Percentiles rank a stretch among this genome's conserved stretches.
Conservation (phyloP, 805 yeast genomes). For the Starmerella gropengiesseri region DNA sequence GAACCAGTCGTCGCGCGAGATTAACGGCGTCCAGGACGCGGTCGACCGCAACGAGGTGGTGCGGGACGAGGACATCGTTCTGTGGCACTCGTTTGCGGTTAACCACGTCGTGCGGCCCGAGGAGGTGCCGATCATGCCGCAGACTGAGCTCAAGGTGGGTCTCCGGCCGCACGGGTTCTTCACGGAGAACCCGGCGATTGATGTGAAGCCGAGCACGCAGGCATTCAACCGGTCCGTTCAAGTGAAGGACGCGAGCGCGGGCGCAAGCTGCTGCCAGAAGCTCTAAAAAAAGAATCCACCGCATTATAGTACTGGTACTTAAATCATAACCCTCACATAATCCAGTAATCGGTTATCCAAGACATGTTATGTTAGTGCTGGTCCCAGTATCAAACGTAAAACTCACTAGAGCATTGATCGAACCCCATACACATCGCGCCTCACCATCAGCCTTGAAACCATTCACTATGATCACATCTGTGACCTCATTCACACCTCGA, state of each 20-base stretch:
- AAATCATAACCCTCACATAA: neutral
- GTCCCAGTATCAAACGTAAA: too few species aligned
- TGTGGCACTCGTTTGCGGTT: slow-evolving; percentile 73
- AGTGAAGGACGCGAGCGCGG: slow-evolving; percentile 18
- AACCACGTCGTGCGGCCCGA: slow-evolving; percentile 74
- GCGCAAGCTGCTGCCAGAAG: slow-evolving; percentile 20
- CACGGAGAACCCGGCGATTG: slow-evolving; percentile 68
- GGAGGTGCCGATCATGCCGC: slow-evolving; percentile 85
- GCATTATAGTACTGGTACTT: too few species aligned
- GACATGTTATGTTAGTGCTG: too few species aligned
- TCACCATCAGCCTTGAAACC: too few species aligned
- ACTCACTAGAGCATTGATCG: too few species aligned
- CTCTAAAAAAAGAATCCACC: too few species aligned
- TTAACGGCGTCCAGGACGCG: slow-evolving; percentile 29
- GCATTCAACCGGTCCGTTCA: slow-evolving; percentile 48
- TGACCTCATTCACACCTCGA: too few species aligned
- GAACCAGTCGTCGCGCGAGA: slow-evolving; percentile 64
- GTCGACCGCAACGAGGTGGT: slow-evolving; percentile 42
- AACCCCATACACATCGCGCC: too few species aligned
- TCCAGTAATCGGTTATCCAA: too few species aligned
- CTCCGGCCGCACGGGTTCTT: slow-evolving; percentile 65
- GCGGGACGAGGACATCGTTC: slow-evolving; percentile 56
- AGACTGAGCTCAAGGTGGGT: slow-evolving; percentile 56
- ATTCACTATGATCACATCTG: too few species aligned
- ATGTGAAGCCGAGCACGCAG: slow-evolving; percentile 59